These are phyloP conservation scores for Trichoderma koningii DNA, from an alignment of 2,329 filamentous ascomycete species.

Conservation along the genomic window DNA sequence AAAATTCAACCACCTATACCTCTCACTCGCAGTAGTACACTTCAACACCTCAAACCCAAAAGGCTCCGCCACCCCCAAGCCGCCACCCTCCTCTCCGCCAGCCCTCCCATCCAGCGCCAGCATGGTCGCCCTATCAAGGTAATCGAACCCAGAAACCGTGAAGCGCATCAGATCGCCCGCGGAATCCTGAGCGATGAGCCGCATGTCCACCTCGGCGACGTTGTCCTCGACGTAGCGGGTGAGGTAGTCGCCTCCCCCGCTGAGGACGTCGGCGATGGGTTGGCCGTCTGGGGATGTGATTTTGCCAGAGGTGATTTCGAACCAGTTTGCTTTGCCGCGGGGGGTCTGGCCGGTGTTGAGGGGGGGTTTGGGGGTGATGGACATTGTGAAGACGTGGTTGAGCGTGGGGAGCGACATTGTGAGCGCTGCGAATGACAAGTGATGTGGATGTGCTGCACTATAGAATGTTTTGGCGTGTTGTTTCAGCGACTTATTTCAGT, in stretches of 20 bases:
- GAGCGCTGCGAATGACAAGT: too few relatives aligned
- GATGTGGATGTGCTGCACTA: neutral
- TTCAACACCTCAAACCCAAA: constrained; percentile 17
- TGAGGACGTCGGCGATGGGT: constrained; percentile 1
- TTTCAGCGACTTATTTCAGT: neutral
- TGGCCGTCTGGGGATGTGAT: neutral
- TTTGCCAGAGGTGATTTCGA: constrained; percentile 3
- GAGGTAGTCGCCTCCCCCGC: constrained; percentile 16
- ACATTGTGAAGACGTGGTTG: constrained; percentile 15
- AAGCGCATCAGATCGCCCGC: neutral
- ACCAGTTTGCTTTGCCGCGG: constrained; percentile 19
- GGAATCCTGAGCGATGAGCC: constrained; percentile 1
- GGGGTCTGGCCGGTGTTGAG: constrained; percentile 1
- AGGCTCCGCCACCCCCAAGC: neutral
- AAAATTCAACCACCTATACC: constrained; percentile 12
- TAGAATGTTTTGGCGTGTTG: neutral
- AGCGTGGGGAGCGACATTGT: constrained; percentile 9
- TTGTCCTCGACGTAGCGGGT: constrained; percentile 14
- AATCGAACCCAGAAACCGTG: constrained; percentile 8
- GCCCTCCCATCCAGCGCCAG: constrained; percentile 9
- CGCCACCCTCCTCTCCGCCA: neutral
- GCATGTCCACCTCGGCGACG: constrained; percentile 9
- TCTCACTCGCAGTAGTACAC: constrained; percentile 9
- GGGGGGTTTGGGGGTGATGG: neutral
- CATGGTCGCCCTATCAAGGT: constrained; percentile 17